Conservation (phyloP, 495 filamentous ascomycete genomes). For the Xylaria grammica region DNA sequence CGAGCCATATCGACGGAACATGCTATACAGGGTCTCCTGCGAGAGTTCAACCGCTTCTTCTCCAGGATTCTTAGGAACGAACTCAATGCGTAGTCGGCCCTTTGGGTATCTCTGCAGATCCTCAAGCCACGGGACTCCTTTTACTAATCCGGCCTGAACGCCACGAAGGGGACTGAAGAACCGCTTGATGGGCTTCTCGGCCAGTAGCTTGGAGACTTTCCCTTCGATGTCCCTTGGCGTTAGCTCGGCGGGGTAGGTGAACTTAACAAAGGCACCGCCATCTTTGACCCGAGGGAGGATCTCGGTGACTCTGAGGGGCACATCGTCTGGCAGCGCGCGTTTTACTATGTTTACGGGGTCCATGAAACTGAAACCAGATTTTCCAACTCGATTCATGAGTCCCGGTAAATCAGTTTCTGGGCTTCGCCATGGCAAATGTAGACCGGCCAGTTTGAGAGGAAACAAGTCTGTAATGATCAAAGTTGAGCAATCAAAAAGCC, state of each 20-base stretch:
- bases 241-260: constrained; percentile 61
- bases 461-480: constrained; percentile 69
- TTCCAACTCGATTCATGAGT: constrained; percentile 68
- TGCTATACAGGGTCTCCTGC: constrained; percentile 81
- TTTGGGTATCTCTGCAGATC: constrained; percentile 87
- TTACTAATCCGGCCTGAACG: constrained; percentile 71
- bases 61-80: constrained; percentile 71
- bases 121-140: constrained; percentile 91
- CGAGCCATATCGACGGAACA: constrained; percentile 92
- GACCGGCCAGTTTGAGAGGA: constrained; percentile 74
- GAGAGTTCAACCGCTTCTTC: constrained; percentile 73
- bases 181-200: constrained; percentile 75
- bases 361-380: constrained; percentile 57
- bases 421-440: constrained; percentile 63
- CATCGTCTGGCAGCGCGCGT: constrained; percentile 60
- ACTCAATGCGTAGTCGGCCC: constrained; percentile 77
- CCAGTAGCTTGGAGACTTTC: constrained; percentile 54
- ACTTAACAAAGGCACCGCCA: constrained; percentile 93
- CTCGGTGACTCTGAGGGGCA: constrained; percentile 74
- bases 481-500: constrained; percentile 18
- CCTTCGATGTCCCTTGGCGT: constrained; percentile 65
- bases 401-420: constrained; percentile 59
- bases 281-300: constrained; percentile 85
- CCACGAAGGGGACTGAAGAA: constrained; percentile 86
- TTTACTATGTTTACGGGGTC: constrained; percentile 70